A percentile compares a stretch with the other conserved stretches of the same genome.
Conservation (phyloP, 2,329 filamentous ascomycete genomes). For the Mycosphaerelloides madeirae region DNA sequence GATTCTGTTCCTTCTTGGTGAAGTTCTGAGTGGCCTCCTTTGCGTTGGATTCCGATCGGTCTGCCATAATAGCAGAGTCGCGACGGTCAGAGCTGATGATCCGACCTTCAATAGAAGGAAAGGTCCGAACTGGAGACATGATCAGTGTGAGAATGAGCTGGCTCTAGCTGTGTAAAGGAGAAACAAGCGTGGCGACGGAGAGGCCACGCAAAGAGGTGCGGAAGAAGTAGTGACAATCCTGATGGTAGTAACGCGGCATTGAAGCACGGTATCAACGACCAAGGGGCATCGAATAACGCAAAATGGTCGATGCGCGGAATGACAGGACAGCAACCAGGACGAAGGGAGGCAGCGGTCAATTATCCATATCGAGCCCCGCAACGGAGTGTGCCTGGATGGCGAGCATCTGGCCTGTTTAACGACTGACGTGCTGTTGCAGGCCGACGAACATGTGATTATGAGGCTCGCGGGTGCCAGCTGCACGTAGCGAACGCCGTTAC, state of each 20-base stretch:
- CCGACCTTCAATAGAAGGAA: slow-evolving; percentile 27
- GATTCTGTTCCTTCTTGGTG: slow-evolving; percentile 44
- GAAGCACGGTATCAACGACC: slow-evolving; percentile 8
- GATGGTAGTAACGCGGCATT: slow-evolving; percentile 76
- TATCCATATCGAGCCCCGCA: slow-evolving; percentile 4
- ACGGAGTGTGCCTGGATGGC: background rate
- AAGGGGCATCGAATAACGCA: slow-evolving; percentile 3
- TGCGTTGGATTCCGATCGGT: slow-evolving; percentile 46
- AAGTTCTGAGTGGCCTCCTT: slow-evolving; percentile 51
- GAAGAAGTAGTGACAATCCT: slow-evolving; percentile 92
- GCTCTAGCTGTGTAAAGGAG: slow-evolving; percentile 66
- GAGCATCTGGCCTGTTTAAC: no score
- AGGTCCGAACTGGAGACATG: slow-evolving; percentile 51
- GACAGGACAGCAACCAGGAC: slow-evolving; percentile 3
- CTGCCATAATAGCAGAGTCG: slow-evolving; percentile 37
- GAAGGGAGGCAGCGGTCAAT: slow-evolving; percentile 14
- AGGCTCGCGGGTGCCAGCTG: no score
- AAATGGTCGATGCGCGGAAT: background rate
- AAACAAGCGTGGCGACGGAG: slow-evolving; percentile 74
- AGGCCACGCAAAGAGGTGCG: slow-evolving; percentile 82
- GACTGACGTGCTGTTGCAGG: no score
- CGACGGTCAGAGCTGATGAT: slow-evolving; percentile 17
- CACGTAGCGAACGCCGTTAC: no score
- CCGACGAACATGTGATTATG: no score
- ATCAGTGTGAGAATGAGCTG: slow-evolving; percentile 39